A percentile compares a stretch with the other conserved stretches of the same genome.
Conservation (phyloP, 495 filamentous ascomycete species). For the Penicillium ochrochloron region DNA sequence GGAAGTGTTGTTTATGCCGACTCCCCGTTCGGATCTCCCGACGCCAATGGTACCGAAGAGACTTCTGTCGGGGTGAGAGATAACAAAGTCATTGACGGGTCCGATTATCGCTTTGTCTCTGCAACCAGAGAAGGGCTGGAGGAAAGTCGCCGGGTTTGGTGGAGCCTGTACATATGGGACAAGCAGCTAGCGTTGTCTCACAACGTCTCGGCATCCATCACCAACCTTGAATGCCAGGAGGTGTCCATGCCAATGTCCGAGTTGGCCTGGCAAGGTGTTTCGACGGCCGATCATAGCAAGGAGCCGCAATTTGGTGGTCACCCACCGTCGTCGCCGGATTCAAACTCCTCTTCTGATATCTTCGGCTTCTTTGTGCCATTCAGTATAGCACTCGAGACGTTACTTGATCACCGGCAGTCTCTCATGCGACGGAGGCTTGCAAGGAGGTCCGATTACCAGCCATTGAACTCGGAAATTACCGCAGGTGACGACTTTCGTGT, state of each 20-base stretch:
- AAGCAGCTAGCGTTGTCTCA: neutral
- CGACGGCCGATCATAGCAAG: neutral
- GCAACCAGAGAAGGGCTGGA: neutral
- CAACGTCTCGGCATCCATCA: neutral
- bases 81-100: constrained; percentile 1
- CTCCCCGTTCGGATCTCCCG: constrained; percentile 1
- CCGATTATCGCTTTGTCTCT: constrained; percentile 1
- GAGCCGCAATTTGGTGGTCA: neutral
- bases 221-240: constrained; percentile 1
- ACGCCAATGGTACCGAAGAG: neutral
- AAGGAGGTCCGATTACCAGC: neutral
- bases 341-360: neutral
- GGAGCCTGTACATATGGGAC: neutral
- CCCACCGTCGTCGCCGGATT: neutral
- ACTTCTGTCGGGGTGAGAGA: neutral
- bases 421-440: constrained; percentile 1
- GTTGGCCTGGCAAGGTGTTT: neutral
- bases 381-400: neutral
- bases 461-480: neutral
- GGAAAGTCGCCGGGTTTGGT: neutral
- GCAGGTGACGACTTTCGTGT: constrained; percentile 2
- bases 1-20: neutral
- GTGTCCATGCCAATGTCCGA: neutral
- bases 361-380: neutral
- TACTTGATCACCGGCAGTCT: neutral